phyloP scores from a whole-genome alignment of 345 rosid species.

The Barbarea vulgaris region DNA sequence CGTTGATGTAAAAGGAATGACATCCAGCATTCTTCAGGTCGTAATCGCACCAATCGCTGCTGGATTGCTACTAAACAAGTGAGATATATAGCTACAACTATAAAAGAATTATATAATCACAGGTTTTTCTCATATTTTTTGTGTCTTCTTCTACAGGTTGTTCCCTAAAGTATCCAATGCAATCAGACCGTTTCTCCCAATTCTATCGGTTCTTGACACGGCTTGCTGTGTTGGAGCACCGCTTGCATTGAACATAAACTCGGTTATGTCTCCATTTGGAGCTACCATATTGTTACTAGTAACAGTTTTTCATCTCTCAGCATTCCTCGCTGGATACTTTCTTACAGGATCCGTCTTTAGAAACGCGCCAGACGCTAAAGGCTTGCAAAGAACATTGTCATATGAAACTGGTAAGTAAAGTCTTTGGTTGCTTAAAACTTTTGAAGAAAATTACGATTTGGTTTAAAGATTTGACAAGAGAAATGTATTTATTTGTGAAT shows the following conservation, averaged over 20 bases:
- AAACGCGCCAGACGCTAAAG: slow-evolving; percentile 58
- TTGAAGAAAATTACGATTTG: neutral
- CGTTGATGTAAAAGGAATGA: slow-evolving; percentile 92
- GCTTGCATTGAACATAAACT: slow-evolving; percentile 73
- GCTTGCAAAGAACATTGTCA: slow-evolving; percentile 85
- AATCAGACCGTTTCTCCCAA: slow-evolving; percentile 71
- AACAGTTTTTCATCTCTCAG: slow-evolving; percentile 67
- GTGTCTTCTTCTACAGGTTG: slow-evolving; percentile 52
- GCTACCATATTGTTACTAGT: slow-evolving; percentile 52
- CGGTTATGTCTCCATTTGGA: slow-evolving; percentile 81
- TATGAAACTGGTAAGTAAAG: slow-evolving; percentile 69
- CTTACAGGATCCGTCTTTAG: slow-evolving; percentile 60
- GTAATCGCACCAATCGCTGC: slow-evolving; percentile 81
- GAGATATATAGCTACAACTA: neutral
- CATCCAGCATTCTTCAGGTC: slow-evolving; percentile 84
- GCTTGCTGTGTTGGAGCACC: slow-evolving; percentile 95
- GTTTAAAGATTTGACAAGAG: neutral
- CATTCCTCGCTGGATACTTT: slow-evolving; percentile 73
- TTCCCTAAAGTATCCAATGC: slow-evolving; percentile 66
- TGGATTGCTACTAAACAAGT: slow-evolving; percentile 88
- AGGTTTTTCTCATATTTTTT: neutral
- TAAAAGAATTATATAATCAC: neutral
- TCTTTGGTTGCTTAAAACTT: neutral
- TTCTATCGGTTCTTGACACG: slow-evolving; percentile 76
- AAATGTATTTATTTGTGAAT: slow-evolving; percentile 8